Evolutionary conservation across 2,329 filamentous ascomycete genomes (phyloP), one percentile per base, ranked within the genome.

Genomic region (Exophiala oligosperma): DNA sequence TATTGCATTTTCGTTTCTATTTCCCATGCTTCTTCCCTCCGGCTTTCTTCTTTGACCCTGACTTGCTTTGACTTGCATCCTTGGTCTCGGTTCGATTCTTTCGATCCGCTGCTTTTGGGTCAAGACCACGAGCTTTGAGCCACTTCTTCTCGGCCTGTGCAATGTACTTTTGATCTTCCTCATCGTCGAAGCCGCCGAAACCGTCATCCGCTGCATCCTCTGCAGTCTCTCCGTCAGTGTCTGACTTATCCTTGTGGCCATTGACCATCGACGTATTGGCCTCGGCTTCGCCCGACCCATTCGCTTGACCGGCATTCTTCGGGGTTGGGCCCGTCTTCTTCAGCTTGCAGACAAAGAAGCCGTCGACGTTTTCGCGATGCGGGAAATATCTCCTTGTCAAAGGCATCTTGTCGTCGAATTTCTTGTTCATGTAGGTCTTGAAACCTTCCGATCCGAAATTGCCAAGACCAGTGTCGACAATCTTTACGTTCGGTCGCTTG

Each of bases 261-360:
- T 57, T 56, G 17, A 52, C 62, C 26, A 28, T 24, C 24, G 47
- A 23, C 21, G 43, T 59, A 23, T 66, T 55, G 32, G 72, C 69
- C 24, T 67, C 55, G 8, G 65, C 64, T 37, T 64, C 69, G 32
- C 63, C 66, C 2, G 67, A 67, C 38, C 68, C 69, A 23, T 60
- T 61, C n/a, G 21, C 35, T 46, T 60, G 53, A 52, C 23, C 48
- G 9, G 41, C 51, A 17, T 52, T 60, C 28, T 65, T 54, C 37
- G 90, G 87, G 41, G 89, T 90, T 2, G 91, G 89, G 0, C 86
- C 93, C 14, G 85, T 85, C 82, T 99, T 99, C 76, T 96, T 92
- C 77, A 99, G 89, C 76, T 99, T 99, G 70, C 92, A 91, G 61
- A 99, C 94, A 73, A 92, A 99, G 86, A 99, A 99, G 64, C 94